A percentile compares a stretch with the other conserved stretches of the same genome.
phyloP scores from a whole-genome alignment of 2,329 filamentous ascomycete species.

The Penicillium sp. region DNA sequence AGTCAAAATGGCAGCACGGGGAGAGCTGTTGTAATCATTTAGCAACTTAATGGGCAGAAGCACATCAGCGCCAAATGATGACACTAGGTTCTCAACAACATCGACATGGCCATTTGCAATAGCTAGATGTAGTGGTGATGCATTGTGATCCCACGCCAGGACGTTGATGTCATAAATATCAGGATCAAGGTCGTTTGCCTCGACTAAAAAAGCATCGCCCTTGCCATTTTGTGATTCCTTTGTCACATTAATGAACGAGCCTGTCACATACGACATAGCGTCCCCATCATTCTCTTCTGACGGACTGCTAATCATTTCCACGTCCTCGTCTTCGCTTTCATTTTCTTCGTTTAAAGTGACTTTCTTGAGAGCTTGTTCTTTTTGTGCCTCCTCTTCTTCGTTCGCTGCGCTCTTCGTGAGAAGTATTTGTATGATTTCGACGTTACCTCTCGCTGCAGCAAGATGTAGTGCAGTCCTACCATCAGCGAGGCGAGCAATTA shows the following conservation, averaged over 20 bases:
- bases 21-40: slow-evolving; percentile 30
- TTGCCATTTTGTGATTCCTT: slow-evolving; percentile 21
- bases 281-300: slow-evolving; percentile 38
- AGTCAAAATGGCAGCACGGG: slow-evolving; percentile 62
- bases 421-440: slow-evolving; percentile 66
- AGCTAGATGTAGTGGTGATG: slow-evolving; percentile 73
- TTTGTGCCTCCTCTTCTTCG: slow-evolving; percentile 57
- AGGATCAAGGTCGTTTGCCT: slow-evolving; percentile 63
- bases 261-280: slow-evolving; percentile 53
- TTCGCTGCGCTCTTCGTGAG: slow-evolving; percentile 72
- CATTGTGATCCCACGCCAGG: slow-evolving; percentile 72
- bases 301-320: slow-evolving; percentile 33
- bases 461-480: slow-evolving; percentile 80
- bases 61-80: slow-evolving; percentile 71
- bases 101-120: slow-evolving; percentile 68
- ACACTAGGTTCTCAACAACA: slow-evolving; percentile 65
- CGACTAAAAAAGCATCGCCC: slow-evolving; percentile 43
- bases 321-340: slow-evolving; percentile 26
- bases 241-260: slow-evolving; percentile 65
- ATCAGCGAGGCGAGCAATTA: slow-evolving; percentile 72
- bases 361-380: slow-evolving; percentile 22
- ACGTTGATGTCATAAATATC: slow-evolving; percentile 77
- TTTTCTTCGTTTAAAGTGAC: slow-evolving; percentile 15
- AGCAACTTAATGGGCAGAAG: slow-evolving; percentile 65
- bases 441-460: slow-evolving; percentile 65